Conservation (phyloP, 768 basidiomycete genomes). For the Suillus spraguei region DNA sequence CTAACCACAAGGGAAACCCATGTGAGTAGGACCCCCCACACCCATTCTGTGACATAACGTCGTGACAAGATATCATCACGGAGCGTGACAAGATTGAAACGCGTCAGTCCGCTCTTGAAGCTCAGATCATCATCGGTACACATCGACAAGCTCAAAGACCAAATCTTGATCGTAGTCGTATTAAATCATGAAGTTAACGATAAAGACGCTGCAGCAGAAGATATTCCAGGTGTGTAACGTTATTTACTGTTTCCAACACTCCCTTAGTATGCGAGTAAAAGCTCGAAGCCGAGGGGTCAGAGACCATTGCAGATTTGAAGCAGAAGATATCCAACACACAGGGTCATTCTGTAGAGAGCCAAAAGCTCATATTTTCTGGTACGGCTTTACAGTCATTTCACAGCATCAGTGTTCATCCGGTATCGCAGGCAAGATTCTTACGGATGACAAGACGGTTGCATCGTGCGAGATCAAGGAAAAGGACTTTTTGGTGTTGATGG, state of each 20-base stretch:
- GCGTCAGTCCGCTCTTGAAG: constrained; percentile 13
- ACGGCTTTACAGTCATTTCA: constrained; percentile 21
- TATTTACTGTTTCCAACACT: not conserved
- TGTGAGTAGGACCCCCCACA: not conserved
- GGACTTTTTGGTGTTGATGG: constrained; percentile 99
- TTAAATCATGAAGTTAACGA: constrained; percentile 79
- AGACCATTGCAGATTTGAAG: constrained; percentile 82
- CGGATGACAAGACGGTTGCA: constrained; percentile 85
- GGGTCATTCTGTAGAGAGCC: constrained; percentile 68
- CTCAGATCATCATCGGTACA: constrained; percentile 24
- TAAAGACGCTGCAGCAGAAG: constrained; percentile 96
- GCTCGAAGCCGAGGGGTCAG: constrained; percentile 76
- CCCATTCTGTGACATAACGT: constrained; percentile 18
- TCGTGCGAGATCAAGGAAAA: constrained; percentile 96
- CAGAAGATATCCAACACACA: constrained; percentile 78
- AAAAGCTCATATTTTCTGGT: constrained; percentile 98
- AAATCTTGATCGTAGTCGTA: constrained; percentile 3
- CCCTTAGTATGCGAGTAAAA: constrained; percentile 27
- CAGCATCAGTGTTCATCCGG: constrained; percentile 13
- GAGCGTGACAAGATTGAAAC: constrained; percentile 15
- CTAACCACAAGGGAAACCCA: constrained; percentile 4
- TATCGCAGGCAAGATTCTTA: constrained; percentile 81
- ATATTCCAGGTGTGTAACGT: constrained; percentile 67
- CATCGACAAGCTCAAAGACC: constrained; percentile 14
- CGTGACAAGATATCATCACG: constrained; percentile 21